phyloP scores from a whole-genome alignment of 306 rosid species.

The Sechiopsis laciniata region DNA sequence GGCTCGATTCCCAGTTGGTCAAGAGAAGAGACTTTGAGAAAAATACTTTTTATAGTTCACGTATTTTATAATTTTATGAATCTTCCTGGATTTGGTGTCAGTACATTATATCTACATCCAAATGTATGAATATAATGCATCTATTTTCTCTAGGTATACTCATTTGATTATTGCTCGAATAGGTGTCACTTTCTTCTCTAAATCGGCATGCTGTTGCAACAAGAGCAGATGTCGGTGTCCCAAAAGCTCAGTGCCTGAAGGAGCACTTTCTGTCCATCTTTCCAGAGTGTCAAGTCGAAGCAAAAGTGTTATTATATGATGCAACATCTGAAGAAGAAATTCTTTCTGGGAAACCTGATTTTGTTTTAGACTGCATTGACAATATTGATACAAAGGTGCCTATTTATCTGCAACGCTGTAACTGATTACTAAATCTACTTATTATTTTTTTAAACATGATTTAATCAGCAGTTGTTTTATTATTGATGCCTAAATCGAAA shows the following conservation, averaged over 20 bases:
- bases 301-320: slow-evolving; percentile 76
- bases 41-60: slow-evolving; percentile 7
- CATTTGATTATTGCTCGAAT: slow-evolving; percentile 44
- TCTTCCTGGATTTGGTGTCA: too few relatives aligned
- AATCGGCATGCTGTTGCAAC: slow-evolving; percentile 98
- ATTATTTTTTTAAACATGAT: neutral
- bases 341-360: slow-evolving; percentile 85
- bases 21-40: neutral
- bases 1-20: neutral
- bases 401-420: slow-evolving; percentile 17
- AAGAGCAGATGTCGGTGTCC: slow-evolving; percentile 92
- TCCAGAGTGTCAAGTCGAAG: slow-evolving; percentile 85
- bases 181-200: slow-evolving; percentile 97
- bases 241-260: slow-evolving; percentile 91
- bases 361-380: slow-evolving; percentile 88
- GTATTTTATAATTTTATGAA: neutral
- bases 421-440: neutral
- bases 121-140: neutral
- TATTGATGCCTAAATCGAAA: neutral
- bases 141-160: slow-evolving; percentile 25
- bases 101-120: neutral
- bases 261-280: slow-evolving; percentile 79
- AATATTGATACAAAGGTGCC: slow-evolving; percentile 91
- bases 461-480: neutral
- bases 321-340: slow-evolving; percentile 86